Percentiles rank a stretch among this genome's conserved stretches.
phyloP scores from a whole-genome alignment of 305 asterid genomes.

The Rubia tinctorum region DNA sequence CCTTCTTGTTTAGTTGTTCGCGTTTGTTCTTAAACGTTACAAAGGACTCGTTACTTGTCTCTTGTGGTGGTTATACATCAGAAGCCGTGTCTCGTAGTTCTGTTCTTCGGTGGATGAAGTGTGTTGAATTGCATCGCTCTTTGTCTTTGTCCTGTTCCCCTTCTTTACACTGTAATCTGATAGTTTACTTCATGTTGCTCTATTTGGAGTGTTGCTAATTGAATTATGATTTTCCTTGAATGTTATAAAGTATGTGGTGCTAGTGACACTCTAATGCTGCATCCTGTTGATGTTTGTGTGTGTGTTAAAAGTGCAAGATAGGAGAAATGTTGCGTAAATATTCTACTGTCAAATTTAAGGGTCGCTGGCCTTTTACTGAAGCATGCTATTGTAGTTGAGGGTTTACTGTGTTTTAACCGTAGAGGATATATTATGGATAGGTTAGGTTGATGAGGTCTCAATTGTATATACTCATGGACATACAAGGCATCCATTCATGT shows the following conservation, averaged over 20 bases:
- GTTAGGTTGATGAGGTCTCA: not conserved
- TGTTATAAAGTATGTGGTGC: not conserved
- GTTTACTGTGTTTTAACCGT: not conserved
- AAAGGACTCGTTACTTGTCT: not conserved
- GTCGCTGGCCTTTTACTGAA: not conserved
- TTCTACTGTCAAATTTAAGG: not conserved
- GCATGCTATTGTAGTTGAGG: not conserved
- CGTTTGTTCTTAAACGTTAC: not conserved
- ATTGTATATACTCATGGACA: not conserved
- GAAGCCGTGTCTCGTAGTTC: not conserved
- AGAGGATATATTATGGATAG: not conserved
- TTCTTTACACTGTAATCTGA: too few species aligned
- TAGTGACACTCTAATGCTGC: not conserved
- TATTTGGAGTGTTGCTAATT: not conserved
- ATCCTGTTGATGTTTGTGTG: not conserved
- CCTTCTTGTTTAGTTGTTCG: not conserved
- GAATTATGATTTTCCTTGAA: not conserved
- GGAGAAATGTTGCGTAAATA: too few species aligned
- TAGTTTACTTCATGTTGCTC: not conserved
- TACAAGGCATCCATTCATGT: not conserved
- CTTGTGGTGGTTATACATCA: not conserved
- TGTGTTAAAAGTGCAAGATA: too few species aligned
- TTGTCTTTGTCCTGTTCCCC: not conserved
- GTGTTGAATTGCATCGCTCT: not conserved
- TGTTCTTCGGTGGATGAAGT: not conserved